Conservation (phyloP, 2,329 filamentous ascomycete genomes). For the Paracamarosporium sp. region DNA sequence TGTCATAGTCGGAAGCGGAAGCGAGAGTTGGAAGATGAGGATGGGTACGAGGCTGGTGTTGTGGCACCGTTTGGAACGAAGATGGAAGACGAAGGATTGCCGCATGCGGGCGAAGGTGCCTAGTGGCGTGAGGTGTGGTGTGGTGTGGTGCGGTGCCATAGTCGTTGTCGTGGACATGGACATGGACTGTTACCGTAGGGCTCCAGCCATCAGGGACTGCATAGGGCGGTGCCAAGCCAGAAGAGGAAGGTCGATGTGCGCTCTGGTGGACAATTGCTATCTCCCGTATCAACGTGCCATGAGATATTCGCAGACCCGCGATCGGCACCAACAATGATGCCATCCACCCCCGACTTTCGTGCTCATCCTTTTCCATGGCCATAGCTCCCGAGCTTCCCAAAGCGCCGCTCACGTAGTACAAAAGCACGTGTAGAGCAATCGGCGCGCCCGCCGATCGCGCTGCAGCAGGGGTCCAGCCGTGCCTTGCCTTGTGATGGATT, state of each 20-base stretch:
- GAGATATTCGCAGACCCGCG: not conserved
- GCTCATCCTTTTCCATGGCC: not conserved
- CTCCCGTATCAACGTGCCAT: not conserved
- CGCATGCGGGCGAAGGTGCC: too few species aligned
- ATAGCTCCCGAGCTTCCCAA: constrained; percentile 1
- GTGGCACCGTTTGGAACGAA: too few species aligned
- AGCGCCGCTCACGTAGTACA: not conserved
- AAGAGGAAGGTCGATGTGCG: not conserved
- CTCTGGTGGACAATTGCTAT: not conserved
- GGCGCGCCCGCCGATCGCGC: not conserved
- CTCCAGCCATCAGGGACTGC: too few species aligned
- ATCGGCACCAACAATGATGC: not conserved
- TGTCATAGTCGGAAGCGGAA: too few species aligned
- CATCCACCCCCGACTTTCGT: not conserved
- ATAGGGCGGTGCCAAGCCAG: not conserved
- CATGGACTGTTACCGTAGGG: too few species aligned
- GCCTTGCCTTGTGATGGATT: constrained; percentile 1
- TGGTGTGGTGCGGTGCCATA: too few species aligned
- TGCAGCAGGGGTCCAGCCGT: not conserved
- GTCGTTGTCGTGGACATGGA: too few species aligned
- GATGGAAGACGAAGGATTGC: too few species aligned
- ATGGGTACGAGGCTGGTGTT: too few species aligned
- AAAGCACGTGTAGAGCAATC: not conserved
- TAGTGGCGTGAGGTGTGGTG: too few species aligned
- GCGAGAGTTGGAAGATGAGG: too few species aligned